Conservation (phyloP, 768 basidiomycete species). For the Neoboletus brunneissimus region DNA sequence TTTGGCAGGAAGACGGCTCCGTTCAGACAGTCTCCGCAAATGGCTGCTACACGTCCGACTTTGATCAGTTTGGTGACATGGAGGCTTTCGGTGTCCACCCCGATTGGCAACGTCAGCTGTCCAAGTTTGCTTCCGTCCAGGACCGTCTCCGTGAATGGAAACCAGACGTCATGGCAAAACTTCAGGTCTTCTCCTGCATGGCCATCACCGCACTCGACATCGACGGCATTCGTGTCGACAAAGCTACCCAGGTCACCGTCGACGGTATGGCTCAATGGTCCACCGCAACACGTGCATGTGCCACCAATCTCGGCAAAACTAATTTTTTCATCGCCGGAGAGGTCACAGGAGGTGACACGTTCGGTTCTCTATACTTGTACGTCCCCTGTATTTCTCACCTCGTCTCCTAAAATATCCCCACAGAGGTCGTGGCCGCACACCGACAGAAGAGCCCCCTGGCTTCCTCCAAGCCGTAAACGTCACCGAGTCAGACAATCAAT, state of each 20-base stretch:
- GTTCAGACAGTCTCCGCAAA: slow-evolving; percentile 47
- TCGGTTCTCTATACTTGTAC: slow-evolving; percentile 82
- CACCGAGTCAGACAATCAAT: slow-evolving; percentile 59
- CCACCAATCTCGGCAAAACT: slow-evolving; percentile 64
- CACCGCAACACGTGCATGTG: slow-evolving; percentile 69
- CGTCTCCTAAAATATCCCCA: not conserved
- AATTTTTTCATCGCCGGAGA: slow-evolving; percentile 93
- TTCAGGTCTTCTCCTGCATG: slow-evolving; percentile 80
- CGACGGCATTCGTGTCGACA: slow-evolving; percentile 94
- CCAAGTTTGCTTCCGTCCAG: slow-evolving; percentile 95
- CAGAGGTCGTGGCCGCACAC: slow-evolving; percentile 88
- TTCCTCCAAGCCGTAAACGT: slow-evolving; percentile 69
- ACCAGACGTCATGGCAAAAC: slow-evolving; percentile 71
- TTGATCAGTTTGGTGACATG: slow-evolving; percentile 96
- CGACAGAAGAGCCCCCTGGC: slow-evolving; percentile 61
- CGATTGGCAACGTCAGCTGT: slow-evolving; percentile 89
- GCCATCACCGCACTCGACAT: slow-evolving; percentile 84
- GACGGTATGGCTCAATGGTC: slow-evolving; percentile 79
- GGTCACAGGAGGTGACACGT: slow-evolving; percentile 91
- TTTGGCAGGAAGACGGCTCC: slow-evolving; percentile 78
- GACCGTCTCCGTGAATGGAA: slow-evolving; percentile 95
- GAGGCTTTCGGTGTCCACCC: slow-evolving; percentile 97
- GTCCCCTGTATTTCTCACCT: slow-evolving; percentile 25
- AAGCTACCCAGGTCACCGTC: slow-evolving; percentile 88
- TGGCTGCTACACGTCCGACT: slow-evolving; percentile 81